A percentile compares a stretch with the other conserved stretches of the same genome.
Conservation (phyloP, 2,329 filamentous ascomycete species). For the Penicillium hordei region DNA sequence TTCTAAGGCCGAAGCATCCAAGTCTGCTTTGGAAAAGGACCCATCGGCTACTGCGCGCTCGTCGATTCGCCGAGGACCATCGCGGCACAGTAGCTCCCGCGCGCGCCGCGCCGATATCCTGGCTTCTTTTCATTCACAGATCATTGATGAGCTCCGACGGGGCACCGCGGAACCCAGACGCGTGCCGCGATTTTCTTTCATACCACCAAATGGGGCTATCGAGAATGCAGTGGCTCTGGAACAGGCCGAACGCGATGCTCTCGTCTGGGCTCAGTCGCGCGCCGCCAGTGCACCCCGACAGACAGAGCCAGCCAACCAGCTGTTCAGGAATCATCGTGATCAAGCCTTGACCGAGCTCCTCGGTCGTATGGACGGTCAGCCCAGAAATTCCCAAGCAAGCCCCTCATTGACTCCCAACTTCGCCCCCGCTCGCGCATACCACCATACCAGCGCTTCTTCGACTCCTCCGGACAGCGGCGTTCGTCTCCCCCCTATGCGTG, state of each 20-base stretch:
- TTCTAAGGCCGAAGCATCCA: conserved; percentile 43
- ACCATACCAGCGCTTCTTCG: conserved; percentile 27
- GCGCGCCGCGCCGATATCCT: conserved; percentile 31
- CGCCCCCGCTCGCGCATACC: conserved; percentile 43
- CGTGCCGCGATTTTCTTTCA: conserved; percentile 2
- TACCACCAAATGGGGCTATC: conserved; percentile 18
- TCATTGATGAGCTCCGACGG: conserved; percentile 35
- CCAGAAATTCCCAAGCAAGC: not conserved
- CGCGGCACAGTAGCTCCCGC: conserved; percentile 28
- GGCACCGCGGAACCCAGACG: conserved; percentile 17
- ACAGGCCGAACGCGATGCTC: conserved; percentile 32
- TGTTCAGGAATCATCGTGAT: conserved; percentile 28
- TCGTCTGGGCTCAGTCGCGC: conserved; percentile 11
- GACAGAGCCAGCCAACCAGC: conserved; percentile 5
- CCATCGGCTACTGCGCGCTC: conserved; percentile 55
- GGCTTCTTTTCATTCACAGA: conserved; percentile 31
- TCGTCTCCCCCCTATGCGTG: conserved; percentile 28
- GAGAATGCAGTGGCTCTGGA: conserved; percentile 35
- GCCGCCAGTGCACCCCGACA: conserved; percentile 2
- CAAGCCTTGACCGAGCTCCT: conserved; percentile 31
- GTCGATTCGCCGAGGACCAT: conserved; percentile 52
- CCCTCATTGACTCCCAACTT: conserved; percentile 45
- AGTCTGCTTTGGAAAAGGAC: conserved; percentile 52
- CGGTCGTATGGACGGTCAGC: conserved; percentile 21
- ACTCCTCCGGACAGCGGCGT: conserved; percentile 21